Conservation (phyloP, 2,329 filamentous ascomycete species). For the Elsinoe perseae region DNA sequence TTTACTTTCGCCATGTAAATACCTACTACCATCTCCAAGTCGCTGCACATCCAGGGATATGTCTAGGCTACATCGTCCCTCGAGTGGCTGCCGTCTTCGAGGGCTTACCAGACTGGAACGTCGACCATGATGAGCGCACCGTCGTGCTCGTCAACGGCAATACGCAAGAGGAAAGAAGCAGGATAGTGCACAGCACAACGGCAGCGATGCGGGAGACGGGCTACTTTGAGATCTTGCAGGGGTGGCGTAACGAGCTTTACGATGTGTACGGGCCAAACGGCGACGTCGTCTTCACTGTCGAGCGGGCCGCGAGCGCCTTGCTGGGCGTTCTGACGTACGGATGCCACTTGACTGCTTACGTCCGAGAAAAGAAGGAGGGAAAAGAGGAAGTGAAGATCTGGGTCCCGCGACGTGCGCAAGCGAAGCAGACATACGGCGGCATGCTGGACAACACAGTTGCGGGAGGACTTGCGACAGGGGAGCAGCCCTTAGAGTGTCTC, state of each 20-base stretch:
- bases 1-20: constrained; percentile 41
- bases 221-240: constrained; percentile 64
- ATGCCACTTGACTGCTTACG: constrained; percentile 69
- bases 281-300: constrained; percentile 63
- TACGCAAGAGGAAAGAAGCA: constrained; percentile 56
- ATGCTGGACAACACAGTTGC: constrained; percentile 95
- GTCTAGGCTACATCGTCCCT: constrained; percentile 53
- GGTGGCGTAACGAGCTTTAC: constrained; percentile 76
- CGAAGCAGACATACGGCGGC: constrained; percentile 80
- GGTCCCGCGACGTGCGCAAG: constrained; percentile 67
- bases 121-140: constrained; percentile 54
- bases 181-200: constrained; percentile 50
- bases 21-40: constrained; percentile 60
- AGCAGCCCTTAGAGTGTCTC: constrained; percentile 71
- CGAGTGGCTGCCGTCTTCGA: constrained; percentile 52
- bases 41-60: constrained; percentile 53
- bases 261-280: constrained; percentile 60
- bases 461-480: constrained; percentile 72
- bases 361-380: constrained; percentile 35
- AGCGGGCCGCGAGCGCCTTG: constrained; percentile 65
- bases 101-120: constrained; percentile 51
- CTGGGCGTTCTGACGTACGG: constrained; percentile 73
- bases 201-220: constrained; percentile 60
- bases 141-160: constrained; percentile 51
- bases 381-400: constrained; percentile 63